These are phyloP conservation scores for Pistacia vera DNA, from an alignment of 345 rosid species.

Conservation along the genomic window DNA sequence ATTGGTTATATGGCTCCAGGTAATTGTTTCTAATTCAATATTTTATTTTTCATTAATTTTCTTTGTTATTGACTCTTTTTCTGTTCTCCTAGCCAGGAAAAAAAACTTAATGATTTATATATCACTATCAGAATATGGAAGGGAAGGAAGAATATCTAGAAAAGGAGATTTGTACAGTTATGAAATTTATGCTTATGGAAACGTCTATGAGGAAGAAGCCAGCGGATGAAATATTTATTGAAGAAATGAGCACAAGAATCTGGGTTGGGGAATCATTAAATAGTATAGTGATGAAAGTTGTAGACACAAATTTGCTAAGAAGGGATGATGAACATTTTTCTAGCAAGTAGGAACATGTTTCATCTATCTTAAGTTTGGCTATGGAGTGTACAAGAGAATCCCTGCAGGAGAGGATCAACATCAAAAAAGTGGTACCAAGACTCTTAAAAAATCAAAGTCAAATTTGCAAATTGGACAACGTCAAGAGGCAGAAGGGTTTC, in stretches of 20 bases:
- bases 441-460: conserved; percentile 17
- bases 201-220: conserved; percentile 1
- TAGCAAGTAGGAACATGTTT: neutral
- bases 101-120: no score
- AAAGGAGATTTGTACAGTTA: conserved; percentile 17
- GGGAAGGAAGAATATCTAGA: neutral
- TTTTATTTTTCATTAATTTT: no score
- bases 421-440: neutral
- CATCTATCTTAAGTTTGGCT: conserved; percentile 11
- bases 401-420: conserved; percentile 8
- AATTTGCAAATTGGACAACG: neutral
- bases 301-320: neutral
- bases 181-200: conserved; percentile 18
- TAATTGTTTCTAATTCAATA: neutral
- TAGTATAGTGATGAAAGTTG: neutral
- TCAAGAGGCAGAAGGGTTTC: neutral
- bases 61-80: no score
- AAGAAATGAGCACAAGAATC: neutral
- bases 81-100: no score
- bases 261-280: conserved; percentile 17
- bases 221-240: neutral
- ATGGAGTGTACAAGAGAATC: conserved; percentile 7
- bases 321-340: neutral
- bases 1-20: conserved; percentile 13
- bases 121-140: neutral